phyloP scores from a whole-genome alignment of 164 flowering plant genomes.

The Sedum album region DNA sequence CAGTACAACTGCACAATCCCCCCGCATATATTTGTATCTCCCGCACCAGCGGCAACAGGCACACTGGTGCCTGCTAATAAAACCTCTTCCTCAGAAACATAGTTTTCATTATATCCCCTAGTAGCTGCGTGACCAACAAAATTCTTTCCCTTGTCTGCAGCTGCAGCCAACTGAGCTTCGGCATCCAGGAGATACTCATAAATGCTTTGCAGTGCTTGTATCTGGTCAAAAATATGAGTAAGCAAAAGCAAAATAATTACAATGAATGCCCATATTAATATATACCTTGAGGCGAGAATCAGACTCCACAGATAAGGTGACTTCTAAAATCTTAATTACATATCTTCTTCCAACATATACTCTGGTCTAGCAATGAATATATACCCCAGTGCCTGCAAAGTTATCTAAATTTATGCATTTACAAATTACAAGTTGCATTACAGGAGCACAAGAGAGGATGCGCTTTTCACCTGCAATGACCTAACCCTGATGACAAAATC shows the following conservation, averaged over 20 bases:
- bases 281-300: constrained; percentile 77
- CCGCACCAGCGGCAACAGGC: constrained; percentile 98
- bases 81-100: constrained; percentile 5
- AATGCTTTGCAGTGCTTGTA: constrained; percentile 84
- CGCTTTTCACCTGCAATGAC: constrained; percentile 66
- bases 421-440: not conserved
- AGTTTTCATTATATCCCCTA: constrained; percentile 17
- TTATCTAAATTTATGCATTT: constrained; percentile 11
- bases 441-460: not conserved
- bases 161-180: constrained; percentile 74
- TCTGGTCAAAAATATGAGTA: constrained; percentile 36
- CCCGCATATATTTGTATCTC: constrained; percentile 95
- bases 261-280: not conserved
- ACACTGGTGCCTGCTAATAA: constrained; percentile 32
- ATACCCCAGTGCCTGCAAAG: constrained; percentile 75
- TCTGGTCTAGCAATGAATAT: constrained; percentile 82
- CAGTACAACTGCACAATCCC: constrained; percentile 90
- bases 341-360: constrained; percentile 82
- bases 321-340: constrained; percentile 65
- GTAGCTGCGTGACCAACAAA: constrained; percentile 23
- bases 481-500: constrained; percentile 70
- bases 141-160: constrained; percentile 31
- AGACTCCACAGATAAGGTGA: constrained; percentile 51
- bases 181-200: constrained; percentile 92
- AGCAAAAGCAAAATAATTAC: constrained; percentile 8